phyloP scores from a whole-genome alignment of 495 filamentous ascomycete genomes.

The Daldinia loculata region DNA sequence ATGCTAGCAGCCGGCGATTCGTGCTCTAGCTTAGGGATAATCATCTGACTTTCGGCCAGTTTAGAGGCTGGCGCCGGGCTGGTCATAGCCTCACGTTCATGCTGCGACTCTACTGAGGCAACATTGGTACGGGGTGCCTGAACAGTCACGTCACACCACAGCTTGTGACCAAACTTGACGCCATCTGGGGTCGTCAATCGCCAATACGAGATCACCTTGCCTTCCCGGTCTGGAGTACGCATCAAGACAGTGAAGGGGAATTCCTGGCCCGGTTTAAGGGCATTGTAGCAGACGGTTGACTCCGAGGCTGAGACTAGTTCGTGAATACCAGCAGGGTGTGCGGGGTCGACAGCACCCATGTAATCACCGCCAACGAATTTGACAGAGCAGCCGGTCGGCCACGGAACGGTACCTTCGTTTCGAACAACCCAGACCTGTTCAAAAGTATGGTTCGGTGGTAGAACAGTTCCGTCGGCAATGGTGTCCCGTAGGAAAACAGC shows the following conservation, averaged over 20 bases:
- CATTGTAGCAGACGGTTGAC: conserved; percentile 77
- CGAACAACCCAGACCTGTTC: conserved; percentile 91
- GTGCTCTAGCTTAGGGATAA: conserved; percentile 96
- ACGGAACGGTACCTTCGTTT: conserved; percentile 79
- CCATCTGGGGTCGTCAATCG: conserved; percentile 86
- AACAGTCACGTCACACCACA: conserved; percentile 94
- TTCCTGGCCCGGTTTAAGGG: conserved; percentile 74
- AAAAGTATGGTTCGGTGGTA: conserved; percentile 75
- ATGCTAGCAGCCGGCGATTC: conserved; percentile 87
- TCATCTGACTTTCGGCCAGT: conserved; percentile 73
- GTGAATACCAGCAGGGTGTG: conserved; percentile 74
- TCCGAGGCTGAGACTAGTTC: conserved; percentile 78
- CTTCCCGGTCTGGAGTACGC: conserved; percentile 74
- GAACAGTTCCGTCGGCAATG: conserved; percentile 76
- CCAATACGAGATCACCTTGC: conserved; percentile 93
- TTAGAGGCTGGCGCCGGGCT: neutral
- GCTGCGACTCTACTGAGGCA: conserved; percentile 26
- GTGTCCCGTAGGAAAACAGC: conserved; percentile 83
- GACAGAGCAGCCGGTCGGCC: conserved; percentile 90
- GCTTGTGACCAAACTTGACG: conserved; percentile 83
- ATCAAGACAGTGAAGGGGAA: conserved; percentile 85
- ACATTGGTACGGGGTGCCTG: conserved; percentile 44
- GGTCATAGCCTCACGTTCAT: conserved; percentile 22
- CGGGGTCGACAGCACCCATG: conserved; percentile 88
- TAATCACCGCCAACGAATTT: conserved; percentile 92